Conservation (phyloP, 1,284 basidiomycete genomes). For the Paramarasmius palmivorus region DNA sequence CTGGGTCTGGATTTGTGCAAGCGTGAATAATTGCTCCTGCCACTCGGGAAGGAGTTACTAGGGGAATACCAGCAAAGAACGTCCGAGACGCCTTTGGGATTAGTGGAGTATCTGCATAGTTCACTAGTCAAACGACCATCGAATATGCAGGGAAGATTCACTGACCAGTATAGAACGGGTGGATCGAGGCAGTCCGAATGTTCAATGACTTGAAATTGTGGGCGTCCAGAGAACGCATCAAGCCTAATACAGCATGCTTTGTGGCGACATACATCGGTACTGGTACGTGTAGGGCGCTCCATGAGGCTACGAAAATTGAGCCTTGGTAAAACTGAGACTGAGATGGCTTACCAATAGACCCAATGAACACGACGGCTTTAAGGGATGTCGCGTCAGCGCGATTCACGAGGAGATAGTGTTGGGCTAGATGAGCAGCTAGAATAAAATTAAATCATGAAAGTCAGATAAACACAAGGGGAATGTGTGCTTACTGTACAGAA, state of each 20-base stretch:
- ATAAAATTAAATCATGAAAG: neutral
- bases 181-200: neutral
- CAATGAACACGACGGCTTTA: slow-evolving; percentile 36
- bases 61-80: slow-evolving; percentile 40
- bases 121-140: too few species aligned
- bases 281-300: slow-evolving; percentile 28
- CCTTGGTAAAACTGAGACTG: slow-evolving; percentile 9
- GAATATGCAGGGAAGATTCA: slow-evolving; percentile 31
- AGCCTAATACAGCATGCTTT: slow-evolving; percentile 34
- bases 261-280: slow-evolving; percentile 31
- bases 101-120: too few species aligned
- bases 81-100: too few species aligned
- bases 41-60: slow-evolving; percentile 29
- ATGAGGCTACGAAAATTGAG: slow-evolving; percentile 29
- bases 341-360: slow-evolving; percentile 29
- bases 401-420: slow-evolving; percentile 30
- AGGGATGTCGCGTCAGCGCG: slow-evolving; percentile 15
- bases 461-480: neutral
- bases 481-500: slow-evolving; percentile 32
- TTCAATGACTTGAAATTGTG: neutral
- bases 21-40: slow-evolving; percentile 33
- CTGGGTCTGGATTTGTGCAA: slow-evolving; percentile 31
- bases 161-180: slow-evolving; percentile 14
- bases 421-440: slow-evolving; percentile 32
- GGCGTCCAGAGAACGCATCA: slow-evolving; percentile 29